Conservation (phyloP, 139 green algal species). For the Auxenochlorella pyrenoidosa region DNA sequence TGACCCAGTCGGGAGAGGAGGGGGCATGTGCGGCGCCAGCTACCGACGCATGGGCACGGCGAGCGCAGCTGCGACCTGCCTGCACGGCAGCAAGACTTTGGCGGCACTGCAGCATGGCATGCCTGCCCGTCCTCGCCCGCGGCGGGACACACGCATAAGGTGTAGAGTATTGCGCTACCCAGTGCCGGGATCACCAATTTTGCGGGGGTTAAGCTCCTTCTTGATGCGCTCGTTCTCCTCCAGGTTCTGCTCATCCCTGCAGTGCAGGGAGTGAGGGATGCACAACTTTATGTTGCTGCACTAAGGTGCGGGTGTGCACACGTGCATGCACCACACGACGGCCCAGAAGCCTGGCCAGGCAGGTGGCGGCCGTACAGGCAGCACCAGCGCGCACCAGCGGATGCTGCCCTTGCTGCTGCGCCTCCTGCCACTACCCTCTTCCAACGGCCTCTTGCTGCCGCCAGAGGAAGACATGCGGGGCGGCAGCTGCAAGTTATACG, state of each 20-base stretch:
- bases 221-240: slow-evolving; percentile 62
- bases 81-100: too few species aligned
- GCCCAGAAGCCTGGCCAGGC: too few species aligned
- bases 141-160: too few species aligned
- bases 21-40: too few species aligned
- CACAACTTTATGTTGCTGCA: background rate
- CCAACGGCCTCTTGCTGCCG: slow-evolving; percentile 2
- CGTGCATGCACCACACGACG: background rate
- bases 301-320: background rate
- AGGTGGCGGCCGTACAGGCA: too few species aligned
- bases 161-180: too few species aligned
- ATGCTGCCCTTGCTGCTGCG: slow-evolving; percentile 6
- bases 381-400: background rate
- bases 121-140: too few species aligned
- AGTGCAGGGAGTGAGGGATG: background rate
- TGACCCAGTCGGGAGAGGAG: too few species aligned
- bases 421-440: background rate
- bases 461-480: background rate
- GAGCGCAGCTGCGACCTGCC: too few species aligned
- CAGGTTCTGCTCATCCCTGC: slow-evolving; percentile 58
- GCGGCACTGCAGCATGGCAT: too few species aligned
- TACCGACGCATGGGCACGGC: too few species aligned
- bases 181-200: slow-evolving; percentile 28
- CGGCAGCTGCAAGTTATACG: background rate
- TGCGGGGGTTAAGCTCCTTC: slow-evolving; percentile 49